Percentiles rank a stretch among this genome's conserved stretches.
These are phyloP conservation scores for Coprinopsis strossmayeri DNA, from an alignment of 768 basidiomycete genomes.

Conservation along the genomic window DNA sequence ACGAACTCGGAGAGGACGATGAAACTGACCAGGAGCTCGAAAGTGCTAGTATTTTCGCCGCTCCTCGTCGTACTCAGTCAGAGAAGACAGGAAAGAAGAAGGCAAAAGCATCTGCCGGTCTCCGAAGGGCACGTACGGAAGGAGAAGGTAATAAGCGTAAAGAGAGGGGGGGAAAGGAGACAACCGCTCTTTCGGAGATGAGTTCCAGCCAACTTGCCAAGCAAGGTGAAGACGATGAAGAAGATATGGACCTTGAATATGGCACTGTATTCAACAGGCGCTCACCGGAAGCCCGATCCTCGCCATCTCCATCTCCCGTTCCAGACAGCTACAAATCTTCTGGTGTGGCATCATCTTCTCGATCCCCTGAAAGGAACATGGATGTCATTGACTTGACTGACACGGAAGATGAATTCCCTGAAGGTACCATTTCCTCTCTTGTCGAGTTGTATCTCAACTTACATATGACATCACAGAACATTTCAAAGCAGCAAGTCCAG, in stretches of 20 bases:
- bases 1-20: slow-evolving; percentile 54
- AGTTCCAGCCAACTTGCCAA: slow-evolving; percentile 37
- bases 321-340: neutral
- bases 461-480: no score
- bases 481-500: no score
- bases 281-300: neutral
- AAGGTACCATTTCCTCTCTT: neutral
- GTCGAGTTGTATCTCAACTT: neutral
- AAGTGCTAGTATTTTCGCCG: slow-evolving; percentile 37
- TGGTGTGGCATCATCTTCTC: neutral
- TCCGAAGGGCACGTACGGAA: neutral
- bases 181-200: slow-evolving; percentile 10
- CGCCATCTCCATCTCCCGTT: neutral
- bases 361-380: neutral
- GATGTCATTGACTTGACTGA: slow-evolving; percentile 4
- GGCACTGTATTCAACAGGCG: slow-evolving; percentile 24
- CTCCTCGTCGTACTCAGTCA: slow-evolving; percentile 48
- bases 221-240: slow-evolving; percentile 44
- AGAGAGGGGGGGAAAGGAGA: slow-evolving; percentile 11
- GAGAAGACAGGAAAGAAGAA: slow-evolving; percentile 21
- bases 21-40: slow-evolving; percentile 65
- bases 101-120: neutral
- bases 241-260: slow-evolving; percentile 49
- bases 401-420: slow-evolving; percentile 3
- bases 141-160: slow-evolving; percentile 25